These are phyloP conservation scores for Sutorius australiensis DNA, from an alignment of 768 basidiomycete species.

Conservation along the genomic window DNA sequence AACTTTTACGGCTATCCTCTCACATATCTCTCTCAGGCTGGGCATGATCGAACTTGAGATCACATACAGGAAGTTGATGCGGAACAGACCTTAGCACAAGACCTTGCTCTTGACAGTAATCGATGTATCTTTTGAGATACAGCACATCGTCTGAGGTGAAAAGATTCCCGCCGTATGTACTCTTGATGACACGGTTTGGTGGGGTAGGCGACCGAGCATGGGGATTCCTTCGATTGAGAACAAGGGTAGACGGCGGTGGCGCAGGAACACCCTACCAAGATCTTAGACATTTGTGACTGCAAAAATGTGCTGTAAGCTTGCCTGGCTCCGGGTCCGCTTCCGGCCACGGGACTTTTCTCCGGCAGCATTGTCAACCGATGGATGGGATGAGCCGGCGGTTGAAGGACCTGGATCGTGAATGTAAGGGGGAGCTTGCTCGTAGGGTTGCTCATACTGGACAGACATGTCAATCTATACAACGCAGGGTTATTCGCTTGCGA, in stretches of 20 bases:
- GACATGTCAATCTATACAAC: conserved; percentile 6
- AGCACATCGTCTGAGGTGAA: conserved; percentile 81
- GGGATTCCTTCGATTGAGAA: conserved; percentile 60
- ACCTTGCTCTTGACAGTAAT: conserved; percentile 87
- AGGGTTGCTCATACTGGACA: conserved; percentile 50
- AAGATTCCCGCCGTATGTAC: conserved; percentile 84
- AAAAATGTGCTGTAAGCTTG: conserved; percentile 17
- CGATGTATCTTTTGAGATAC: conserved; percentile 85
- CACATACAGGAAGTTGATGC: neutral
- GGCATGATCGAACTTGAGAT: conserved; percentile 16
- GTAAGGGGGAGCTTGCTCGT: conserved; percentile 54
- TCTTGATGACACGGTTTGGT: conserved; percentile 79
- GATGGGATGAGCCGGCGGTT: conserved; percentile 39
- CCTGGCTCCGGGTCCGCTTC: conserved; percentile 64
- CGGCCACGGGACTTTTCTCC: conserved; percentile 58
- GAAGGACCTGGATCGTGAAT: conserved; percentile 51
- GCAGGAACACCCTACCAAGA: conserved; percentile 53
- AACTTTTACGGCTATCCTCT: conserved; percentile 81
- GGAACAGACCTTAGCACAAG: conserved; percentile 64
- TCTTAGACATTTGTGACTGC: conserved; percentile 1
- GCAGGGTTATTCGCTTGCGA: neutral
- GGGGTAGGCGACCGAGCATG: conserved; percentile 80
- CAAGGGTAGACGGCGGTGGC: conserved; percentile 61
- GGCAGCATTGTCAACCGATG: conserved; percentile 20
- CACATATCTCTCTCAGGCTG: conserved; percentile 76